Evolutionary conservation across 495 filamentous ascomycete species (phyloP), one percentile per base, ranked within the genome.

Genomic region (Oidiodendron maius): DNA sequence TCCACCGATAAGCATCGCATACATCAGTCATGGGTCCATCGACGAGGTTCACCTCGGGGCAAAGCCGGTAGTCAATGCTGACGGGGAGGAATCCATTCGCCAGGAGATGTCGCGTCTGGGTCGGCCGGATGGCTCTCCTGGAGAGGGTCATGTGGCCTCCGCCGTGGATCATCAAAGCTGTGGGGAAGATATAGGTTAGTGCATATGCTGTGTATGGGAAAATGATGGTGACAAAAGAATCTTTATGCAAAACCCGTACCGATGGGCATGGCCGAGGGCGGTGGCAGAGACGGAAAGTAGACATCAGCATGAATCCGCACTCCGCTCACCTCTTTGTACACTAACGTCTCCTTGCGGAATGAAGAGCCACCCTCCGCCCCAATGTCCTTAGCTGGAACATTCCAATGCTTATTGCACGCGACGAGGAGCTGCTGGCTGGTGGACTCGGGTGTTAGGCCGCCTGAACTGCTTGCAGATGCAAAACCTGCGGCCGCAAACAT

Each of bases 101-200:
- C 2, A 75, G 58, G 0, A 79, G 60, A 0, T 61, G 25, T 8
- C 48, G 21, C 0, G 65, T 74, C 44, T 80, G 77, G n/a, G 49
- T 38, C 0, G 64, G 65, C 0, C 66, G 59, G 6, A 80, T 58
- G 28, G 69, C 74, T 17, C 67, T 68, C 0, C 76, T 60, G 0
- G 69, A 67, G 12, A 75, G 53, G 42, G 68, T 68, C 3, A 76
- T 50, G 44, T 80, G 72, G 23, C 76, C 65, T 10, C 77, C 77
- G 1, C 78, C 77, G 45, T 82, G 78, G 34, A 81, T 70, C 71
- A 81, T 72, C 2, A 83, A 53, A 9, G 76, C 79, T 32, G n/a
- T 32, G 8, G n/a, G n/a, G n/a, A n/a, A n/a, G n/a, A n/a, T 32
- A 32, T 8, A n/a, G 28, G 8, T n/a, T 8, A n/a, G 8, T 8